phyloP scores from a whole-genome alignment of 495 filamentous ascomycete species.

The Penicillium longicatenatum region DNA sequence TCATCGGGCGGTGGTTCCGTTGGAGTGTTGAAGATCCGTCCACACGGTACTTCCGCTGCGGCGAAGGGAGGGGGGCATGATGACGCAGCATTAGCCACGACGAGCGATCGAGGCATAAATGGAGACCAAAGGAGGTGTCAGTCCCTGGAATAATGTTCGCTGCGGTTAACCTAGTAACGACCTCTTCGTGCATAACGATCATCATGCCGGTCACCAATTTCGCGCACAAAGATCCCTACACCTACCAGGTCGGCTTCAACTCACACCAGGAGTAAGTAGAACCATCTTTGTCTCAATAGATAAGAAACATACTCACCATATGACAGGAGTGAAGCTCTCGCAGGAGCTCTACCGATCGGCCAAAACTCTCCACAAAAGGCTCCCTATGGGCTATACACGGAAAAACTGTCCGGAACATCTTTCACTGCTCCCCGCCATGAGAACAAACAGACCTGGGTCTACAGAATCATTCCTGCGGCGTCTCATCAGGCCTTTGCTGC shows the following conservation, averaged over 20 bases:
- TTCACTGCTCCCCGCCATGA: slow-evolving; percentile 89
- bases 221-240: slow-evolving; percentile 55
- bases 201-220: slow-evolving; percentile 60
- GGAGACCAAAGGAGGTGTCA: no score
- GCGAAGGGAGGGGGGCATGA: no score
- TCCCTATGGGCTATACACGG: slow-evolving; percentile 80
- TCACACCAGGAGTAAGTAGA: slow-evolving; percentile 62
- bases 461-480: slow-evolving; percentile 82
- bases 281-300: background rate
- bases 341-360: slow-evolving; percentile 63
- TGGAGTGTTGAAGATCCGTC: no score
- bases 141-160: no score
- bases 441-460: slow-evolving; percentile 94
- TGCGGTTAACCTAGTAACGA: no score
- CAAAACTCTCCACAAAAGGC: slow-evolving; percentile 92
- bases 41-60: no score
- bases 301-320: background rate
- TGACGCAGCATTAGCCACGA: no score
- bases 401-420: slow-evolving; percentile 94
- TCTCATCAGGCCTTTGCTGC: slow-evolving; percentile 74
- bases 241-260: slow-evolving; percentile 59
- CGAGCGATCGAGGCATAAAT: no score
- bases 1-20: no score
- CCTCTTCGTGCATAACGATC: background rate
- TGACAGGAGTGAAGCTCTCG: slow-evolving; percentile 50